A percentile compares a stretch with the other conserved stretches of the same genome.
Evolutionary conservation across 192 early-diverging fungal genomes (phyloP).

Genomic region (Lobosporangium transversale): DNA sequence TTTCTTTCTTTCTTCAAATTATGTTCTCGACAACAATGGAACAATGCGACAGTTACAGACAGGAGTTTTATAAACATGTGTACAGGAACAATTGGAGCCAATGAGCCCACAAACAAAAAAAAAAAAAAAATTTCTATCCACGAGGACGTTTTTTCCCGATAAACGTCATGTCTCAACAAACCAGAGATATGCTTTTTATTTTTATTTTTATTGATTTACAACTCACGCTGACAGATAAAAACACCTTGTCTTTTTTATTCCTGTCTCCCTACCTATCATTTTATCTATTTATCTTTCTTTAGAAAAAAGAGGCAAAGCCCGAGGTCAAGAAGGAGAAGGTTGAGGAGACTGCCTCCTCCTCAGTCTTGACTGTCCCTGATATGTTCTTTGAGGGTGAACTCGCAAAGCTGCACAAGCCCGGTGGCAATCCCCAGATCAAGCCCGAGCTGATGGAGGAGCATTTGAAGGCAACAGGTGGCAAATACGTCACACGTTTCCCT

Average conservation of each 20-base stretch:
- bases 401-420: conserved; percentile 90
- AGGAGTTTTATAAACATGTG: neutral
- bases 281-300: neutral
- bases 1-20: too few relatives aligned
- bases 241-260: conserved; percentile 8
- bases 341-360: conserved; percentile 38
- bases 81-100: neutral
- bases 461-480: conserved; percentile 87
- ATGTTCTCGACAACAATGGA: conserved; percentile 10
- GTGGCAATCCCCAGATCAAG: conserved; percentile 96
- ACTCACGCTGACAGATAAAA: too few relatives aligned
- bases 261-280: neutral
- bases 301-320: conserved; percentile 71
- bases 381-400: conserved; percentile 96
- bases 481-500: conserved; percentile 97
- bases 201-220: too few relatives aligned
- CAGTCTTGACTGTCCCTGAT: conserved; percentile 58
- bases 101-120: too few relatives aligned
- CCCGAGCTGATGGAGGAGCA: conserved; percentile 90
- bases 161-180: too few relatives aligned
- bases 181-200: too few relatives aligned
- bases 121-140: too few relatives aligned
- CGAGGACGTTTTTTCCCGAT: too few relatives aligned
- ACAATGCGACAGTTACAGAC: conserved; percentile 29
- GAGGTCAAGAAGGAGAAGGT: conserved; percentile 50